Evolutionary conservation across 768 basidiomycete species (phyloP), one percentile per base, ranked within the genome.

Genomic region (Tricholoma sp.): DNA sequence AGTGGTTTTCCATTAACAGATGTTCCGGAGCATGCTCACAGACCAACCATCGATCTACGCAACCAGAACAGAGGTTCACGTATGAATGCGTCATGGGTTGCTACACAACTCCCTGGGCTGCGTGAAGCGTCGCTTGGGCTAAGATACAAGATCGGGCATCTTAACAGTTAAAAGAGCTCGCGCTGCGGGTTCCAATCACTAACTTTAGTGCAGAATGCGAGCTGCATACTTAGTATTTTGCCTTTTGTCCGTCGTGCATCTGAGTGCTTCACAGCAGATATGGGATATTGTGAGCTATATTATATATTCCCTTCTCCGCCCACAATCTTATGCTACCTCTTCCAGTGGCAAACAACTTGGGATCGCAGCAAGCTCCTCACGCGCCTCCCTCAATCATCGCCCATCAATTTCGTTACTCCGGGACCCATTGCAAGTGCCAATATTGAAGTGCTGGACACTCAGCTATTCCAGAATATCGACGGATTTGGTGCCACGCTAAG

Each of bases 401-500:
- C 81, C 10, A 83, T 87, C 57, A 82, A 80, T 64, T 88, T 86
- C 61, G 74, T 60, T 6, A 66, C 76, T n/a, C 84, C 86, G 7
- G 82, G 86, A 0, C 52, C 80, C 4, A 76, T 76, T 37, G 85
- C 77, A 2, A 74, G 72, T 44, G 87, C 86, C 0, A 80, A 89
- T 64, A 89, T 90, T 52, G 75, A 76, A 41, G 69, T 91, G 12
- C 67, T 82, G 50, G 86, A 88, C 64, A 68, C 68, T 2, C 59
- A 70, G 2, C 66, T 76, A n/a, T 83, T 80, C 67, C 89, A 89
- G 69, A 69, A 74, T 0, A 81, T 91, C 39, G 76, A 75, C 52
- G 88, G 89, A 11, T 86, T 88, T 61, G 88, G 88, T 0, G 85
- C 77, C 8, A 63, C 82, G 0, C 71, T 90, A 32, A 89, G 89